Evolutionary conservation across 1,284 basidiomycete species (phyloP).

Genomic region (Pseudozyma thailandica): DNA sequence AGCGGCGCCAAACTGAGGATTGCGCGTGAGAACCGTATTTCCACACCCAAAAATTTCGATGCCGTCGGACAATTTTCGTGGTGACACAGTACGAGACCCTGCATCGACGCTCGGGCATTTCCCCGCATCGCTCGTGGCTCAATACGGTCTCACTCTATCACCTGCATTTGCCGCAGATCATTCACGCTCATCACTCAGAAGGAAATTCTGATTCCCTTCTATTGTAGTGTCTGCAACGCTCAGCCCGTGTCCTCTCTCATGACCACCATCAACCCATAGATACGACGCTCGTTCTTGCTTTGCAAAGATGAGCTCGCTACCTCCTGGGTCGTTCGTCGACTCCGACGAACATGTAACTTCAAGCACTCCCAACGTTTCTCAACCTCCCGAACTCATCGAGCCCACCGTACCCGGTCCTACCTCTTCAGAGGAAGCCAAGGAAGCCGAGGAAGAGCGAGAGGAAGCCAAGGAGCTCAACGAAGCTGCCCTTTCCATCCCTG

Average conservation of each 20-base stretch:
- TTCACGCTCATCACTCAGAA: constrained; percentile 26
- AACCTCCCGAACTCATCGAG: background rate
- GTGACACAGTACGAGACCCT: constrained; percentile 1
- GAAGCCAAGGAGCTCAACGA: constrained; percentile 46
- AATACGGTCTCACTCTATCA: background rate
- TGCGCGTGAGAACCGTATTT: background rate
- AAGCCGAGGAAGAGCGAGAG: constrained; percentile 32
- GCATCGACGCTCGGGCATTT: background rate
- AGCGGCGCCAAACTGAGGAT: no score
- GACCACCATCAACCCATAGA: constrained; percentile 6
- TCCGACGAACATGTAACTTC: background rate
- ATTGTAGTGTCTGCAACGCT: background rate
- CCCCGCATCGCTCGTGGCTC: constrained; percentile 1
- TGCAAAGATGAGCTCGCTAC: constrained; percentile 24
- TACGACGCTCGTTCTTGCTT: background rate
- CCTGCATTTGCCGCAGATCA: constrained; percentile 2
- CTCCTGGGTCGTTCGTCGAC: constrained; percentile 26
- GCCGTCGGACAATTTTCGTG: background rate
- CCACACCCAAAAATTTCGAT: background rate
- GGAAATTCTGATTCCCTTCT: background rate
- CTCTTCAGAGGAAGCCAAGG: constrained; percentile 16
- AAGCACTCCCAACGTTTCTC: background rate
- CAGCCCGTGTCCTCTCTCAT: background rate
- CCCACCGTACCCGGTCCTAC: constrained; percentile 1
- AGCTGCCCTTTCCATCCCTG: constrained; percentile 52